Percentiles rank a stretch among this genome's conserved stretches.
Evolutionary conservation across 106 monocot genomes (phyloP).

Genomic region (Apostasia ramifera): DNA sequence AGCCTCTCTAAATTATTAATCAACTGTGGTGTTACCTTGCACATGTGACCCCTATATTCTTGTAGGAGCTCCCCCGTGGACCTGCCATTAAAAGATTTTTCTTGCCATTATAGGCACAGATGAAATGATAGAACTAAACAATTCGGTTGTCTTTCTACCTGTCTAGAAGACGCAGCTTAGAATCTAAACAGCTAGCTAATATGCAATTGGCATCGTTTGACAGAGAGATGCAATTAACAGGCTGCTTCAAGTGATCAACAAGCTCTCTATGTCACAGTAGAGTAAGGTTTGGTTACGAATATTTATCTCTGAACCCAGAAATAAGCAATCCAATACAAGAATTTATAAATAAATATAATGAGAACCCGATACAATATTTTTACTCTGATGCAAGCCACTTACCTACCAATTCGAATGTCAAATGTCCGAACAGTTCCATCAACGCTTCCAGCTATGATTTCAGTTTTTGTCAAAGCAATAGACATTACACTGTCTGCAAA

Average conservation of each 20-base stretch:
- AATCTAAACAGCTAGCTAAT: constrained; percentile 88
- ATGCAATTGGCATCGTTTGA: constrained; percentile 93
- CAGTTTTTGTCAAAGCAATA: constrained; percentile 78
- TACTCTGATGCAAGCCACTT: constrained; percentile 3
- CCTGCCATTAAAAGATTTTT: constrained; percentile 24
- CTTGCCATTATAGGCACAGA: neutral
- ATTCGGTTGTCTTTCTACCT: constrained; percentile 29
- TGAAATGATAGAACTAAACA: neutral
- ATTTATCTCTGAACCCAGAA: neutral
- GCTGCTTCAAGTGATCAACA: constrained; percentile 78
- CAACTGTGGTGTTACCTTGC: constrained; percentile 44
- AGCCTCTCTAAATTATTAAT: no score
- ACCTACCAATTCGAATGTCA: constrained; percentile 99
- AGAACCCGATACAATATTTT: neutral
- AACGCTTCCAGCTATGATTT: constrained; percentile 97
- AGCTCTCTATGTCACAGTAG: constrained; percentile 45
- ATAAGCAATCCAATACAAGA: neutral
- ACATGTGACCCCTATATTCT: constrained; percentile 92
- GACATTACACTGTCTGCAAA: constrained; percentile 98
- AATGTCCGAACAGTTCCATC: constrained; percentile 97
- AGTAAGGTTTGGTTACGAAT: constrained; percentile 2
- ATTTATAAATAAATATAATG: neutral
- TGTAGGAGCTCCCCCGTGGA: constrained; percentile 85
- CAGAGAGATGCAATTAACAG: constrained; percentile 91
- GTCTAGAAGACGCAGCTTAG: constrained; percentile 84